A percentile compares a stretch with the other conserved stretches of the same genome.
These are phyloP conservation scores for Rhodotorula sp. DNA, from an alignment of 1,284 basidiomycete genomes.

Conservation along the genomic window DNA sequence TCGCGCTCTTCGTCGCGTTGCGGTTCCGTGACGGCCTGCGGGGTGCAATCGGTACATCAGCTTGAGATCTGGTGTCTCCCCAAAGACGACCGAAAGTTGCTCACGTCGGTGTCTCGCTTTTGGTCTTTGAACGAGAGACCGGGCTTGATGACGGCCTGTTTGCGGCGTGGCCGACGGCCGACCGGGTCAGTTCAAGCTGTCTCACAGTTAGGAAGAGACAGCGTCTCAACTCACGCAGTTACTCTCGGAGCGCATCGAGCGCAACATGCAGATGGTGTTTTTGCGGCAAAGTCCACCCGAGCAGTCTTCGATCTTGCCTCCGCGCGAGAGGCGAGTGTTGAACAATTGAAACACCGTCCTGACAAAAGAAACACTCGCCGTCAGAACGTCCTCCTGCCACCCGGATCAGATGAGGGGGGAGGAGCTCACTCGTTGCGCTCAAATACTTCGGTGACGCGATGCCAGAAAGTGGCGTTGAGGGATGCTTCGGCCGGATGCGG, in stretches of 20 bases:
- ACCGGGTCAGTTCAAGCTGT: neutral
- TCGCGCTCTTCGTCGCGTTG: constrained; percentile 28
- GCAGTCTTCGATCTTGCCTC: constrained; percentile 38
- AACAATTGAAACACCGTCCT: constrained; percentile 38
- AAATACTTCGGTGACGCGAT: constrained; percentile 61
- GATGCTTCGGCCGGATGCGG: constrained; percentile 33
- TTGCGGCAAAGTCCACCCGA: constrained; percentile 31
- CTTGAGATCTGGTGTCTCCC: too few relatives aligned
- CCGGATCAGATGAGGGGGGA: too few relatives aligned
- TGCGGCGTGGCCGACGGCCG: neutral
- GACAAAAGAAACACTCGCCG: neutral
- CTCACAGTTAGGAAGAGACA: too few relatives aligned
- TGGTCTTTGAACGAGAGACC: constrained; percentile 40
- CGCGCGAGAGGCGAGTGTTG: constrained; percentile 29
- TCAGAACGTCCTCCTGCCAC: neutral
- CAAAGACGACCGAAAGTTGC: neutral
- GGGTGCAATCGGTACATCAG: neutral
- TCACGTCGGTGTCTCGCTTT: constrained; percentile 39
- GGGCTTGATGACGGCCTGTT: constrained; percentile 34
- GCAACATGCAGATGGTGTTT: constrained; percentile 39
- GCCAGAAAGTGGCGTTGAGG: constrained; percentile 61
- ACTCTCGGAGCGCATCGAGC: constrained; percentile 36
- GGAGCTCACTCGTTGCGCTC: constrained; percentile 57
- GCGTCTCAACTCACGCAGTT: constrained; percentile 31
- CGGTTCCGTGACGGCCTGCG: constrained; percentile 37